A percentile compares a stretch with the other conserved stretches of the same genome.
Conservation (phyloP, 140 eudicot species). For the Stevia rebaudiana region DNA sequence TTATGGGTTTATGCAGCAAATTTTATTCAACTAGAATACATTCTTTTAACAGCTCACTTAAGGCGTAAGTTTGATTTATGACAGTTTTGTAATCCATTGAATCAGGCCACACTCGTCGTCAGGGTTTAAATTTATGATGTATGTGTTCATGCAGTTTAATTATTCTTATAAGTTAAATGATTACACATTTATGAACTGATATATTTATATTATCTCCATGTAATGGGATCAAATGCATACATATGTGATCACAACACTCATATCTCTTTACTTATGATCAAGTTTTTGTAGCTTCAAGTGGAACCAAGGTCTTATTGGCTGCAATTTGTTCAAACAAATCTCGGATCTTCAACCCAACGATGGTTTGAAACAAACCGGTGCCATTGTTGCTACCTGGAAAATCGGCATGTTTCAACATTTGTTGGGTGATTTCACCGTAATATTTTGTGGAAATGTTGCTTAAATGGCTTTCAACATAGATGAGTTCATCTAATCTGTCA, state of each 20-base stretch:
- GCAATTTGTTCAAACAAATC: conserved; percentile 82
- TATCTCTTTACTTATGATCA: conserved; percentile 18
- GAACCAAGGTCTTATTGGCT: conserved; percentile 41
- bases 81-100: not conserved
- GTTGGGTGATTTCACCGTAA: conserved; percentile 94
- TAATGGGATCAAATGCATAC: conserved; percentile 47
- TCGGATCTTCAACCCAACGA: conserved; percentile 79
- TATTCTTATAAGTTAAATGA: not conserved
- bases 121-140: not conserved
- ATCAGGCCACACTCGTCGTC: not conserved
- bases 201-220: conserved; percentile 37
- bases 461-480: conserved; percentile 85
- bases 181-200: conserved; percentile 24
- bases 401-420: conserved; percentile 83
- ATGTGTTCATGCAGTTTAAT: not conserved
- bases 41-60: conserved; percentile 1
- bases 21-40: not conserved
- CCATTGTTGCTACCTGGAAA: conserved; percentile 98
- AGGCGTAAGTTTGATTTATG: conserved; percentile 6
- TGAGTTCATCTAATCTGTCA: conserved; percentile 88
- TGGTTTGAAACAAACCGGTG: conserved; percentile 92
- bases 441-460: conserved; percentile 89
- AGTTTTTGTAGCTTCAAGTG: conserved; percentile 58
- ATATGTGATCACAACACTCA: conserved; percentile 26
- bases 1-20: conserved; percentile 14